A percentile compares a stretch with the other conserved stretches of the same genome.
phyloP scores from a whole-genome alignment of 805 yeast species.

The Candida gorgasii region DNA sequence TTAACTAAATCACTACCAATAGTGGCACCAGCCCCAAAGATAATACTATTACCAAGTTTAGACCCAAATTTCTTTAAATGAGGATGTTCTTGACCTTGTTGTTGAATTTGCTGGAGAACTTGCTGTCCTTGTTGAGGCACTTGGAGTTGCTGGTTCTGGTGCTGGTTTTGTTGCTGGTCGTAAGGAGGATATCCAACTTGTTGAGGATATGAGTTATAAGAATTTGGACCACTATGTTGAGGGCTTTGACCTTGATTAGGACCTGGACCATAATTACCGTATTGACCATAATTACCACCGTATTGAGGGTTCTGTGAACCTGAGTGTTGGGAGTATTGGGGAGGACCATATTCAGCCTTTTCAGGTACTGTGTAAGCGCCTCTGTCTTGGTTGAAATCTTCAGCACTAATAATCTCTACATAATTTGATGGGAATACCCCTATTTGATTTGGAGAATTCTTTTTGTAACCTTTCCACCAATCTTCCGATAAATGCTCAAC shows the following conservation, averaged over 20 bases:
- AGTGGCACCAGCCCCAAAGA: conserved; percentile 96
- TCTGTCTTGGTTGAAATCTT: conserved; percentile 25
- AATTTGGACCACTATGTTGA: conserved; percentile 5
- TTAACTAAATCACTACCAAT: conserved; percentile 82
- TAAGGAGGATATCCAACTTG: conserved; percentile 17
- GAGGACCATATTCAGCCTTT: conserved; percentile 18
- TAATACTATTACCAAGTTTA: conserved; percentile 87
- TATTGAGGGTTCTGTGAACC: conserved; percentile 17
- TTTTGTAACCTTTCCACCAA: conserved; percentile 84
- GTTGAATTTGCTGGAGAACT: conserved; percentile 28
- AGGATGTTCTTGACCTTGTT: conserved; percentile 23
- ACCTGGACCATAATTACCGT: not conserved
- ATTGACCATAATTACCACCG: not conserved
- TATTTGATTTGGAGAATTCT: conserved; percentile 38
- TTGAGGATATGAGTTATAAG: conserved; percentile 6
- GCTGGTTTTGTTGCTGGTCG: conserved; percentile 12
- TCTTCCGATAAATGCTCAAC: conserved; percentile 74
- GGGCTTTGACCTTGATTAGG: conserved; percentile 4
- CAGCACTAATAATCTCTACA: conserved; percentile 48
- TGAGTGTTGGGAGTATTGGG: conserved; percentile 20
- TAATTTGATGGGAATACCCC: conserved; percentile 94
- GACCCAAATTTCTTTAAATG: conserved; percentile 67
- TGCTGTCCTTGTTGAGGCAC: conserved; percentile 18
- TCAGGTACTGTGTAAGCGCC: conserved; percentile 16
- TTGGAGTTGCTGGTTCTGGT: conserved; percentile 6